These are phyloP conservation scores for Inga leiocalycina DNA, from an alignment of 306 rosid genomes.

Conservation along the genomic window DNA sequence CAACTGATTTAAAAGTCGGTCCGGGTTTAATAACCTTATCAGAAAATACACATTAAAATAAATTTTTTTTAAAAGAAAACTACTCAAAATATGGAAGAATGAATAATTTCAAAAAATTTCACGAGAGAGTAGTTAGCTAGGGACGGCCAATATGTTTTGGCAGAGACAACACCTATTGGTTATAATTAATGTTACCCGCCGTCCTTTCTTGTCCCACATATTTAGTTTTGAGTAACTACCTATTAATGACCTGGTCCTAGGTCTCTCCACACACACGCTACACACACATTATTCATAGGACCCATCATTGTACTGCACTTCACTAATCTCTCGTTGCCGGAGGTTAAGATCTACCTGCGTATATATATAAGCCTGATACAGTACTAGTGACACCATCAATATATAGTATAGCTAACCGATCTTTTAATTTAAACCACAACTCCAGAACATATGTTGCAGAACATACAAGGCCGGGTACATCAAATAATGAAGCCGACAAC, in stretches of 20 bases:
- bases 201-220: background rate
- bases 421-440: background rate
- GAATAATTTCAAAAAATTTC: background rate
- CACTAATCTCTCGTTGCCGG: background rate
- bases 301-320: background rate
- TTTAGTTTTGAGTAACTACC: background rate
- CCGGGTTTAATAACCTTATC: too few relatives aligned
- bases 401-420: background rate
- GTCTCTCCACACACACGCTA: background rate
- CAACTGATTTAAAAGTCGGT: too few relatives aligned
- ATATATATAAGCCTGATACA: background rate
- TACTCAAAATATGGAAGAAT: background rate
- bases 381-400: background rate
- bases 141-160: background rate
- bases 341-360: background rate
- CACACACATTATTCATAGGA: background rate
- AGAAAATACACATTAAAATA: too few relatives aligned
- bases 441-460: background rate
- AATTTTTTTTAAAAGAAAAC: too few relatives aligned
- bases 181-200: background rate
- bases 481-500: background rate
- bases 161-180: background rate
- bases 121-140: background rate
- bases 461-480: too few relatives aligned
- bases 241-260: background rate